Conservation (phyloP, 2,329 filamentous ascomycete genomes). For the Botrytis paeoniae region DNA sequence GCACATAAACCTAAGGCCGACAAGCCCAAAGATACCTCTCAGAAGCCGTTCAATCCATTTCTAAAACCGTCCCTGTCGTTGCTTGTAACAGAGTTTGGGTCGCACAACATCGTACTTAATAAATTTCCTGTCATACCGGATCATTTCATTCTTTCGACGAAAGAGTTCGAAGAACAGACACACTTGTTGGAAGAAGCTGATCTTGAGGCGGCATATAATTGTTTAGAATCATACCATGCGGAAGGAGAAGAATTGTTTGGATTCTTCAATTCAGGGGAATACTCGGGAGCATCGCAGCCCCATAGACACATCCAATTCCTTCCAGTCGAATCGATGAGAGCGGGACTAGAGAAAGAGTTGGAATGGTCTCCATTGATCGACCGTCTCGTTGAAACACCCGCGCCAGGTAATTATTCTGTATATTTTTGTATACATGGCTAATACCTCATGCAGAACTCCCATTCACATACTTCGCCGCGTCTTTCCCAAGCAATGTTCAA, state of each 20-base stretch:
- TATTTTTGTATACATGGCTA: background rate
- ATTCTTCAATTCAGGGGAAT: slow-evolving; percentile 58
- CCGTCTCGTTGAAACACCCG: slow-evolving; percentile 31
- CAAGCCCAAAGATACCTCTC: slow-evolving; percentile 30
- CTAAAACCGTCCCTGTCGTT: slow-evolving; percentile 53
- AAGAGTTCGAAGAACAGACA: slow-evolving; percentile 61
- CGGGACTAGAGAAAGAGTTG: slow-evolving; percentile 40
- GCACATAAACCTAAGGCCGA: slow-evolving; percentile 61
- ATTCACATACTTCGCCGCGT: slow-evolving; percentile 35
- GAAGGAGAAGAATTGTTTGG: slow-evolving; percentile 45
- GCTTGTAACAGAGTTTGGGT: slow-evolving; percentile 52
- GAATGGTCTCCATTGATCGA: slow-evolving; percentile 53
- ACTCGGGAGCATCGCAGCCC: slow-evolving; percentile 69
- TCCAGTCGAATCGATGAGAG: slow-evolving; percentile 60
- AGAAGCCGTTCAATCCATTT: slow-evolving; percentile 59
- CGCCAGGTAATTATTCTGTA: slow-evolving; percentile 22
- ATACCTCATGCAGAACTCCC: slow-evolving; percentile 28
- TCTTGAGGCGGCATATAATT: slow-evolving; percentile 58
- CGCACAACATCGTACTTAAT: slow-evolving; percentile 67
- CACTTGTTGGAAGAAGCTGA: slow-evolving; percentile 59
- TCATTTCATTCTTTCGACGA: slow-evolving; percentile 71
- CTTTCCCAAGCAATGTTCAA: slow-evolving; percentile 24
- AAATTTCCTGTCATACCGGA: slow-evolving; percentile 70
- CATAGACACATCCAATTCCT: slow-evolving; percentile 72
- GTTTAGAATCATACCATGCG: slow-evolving; percentile 48